Percentiles rank a stretch among this genome's conserved stretches.
Conservation (phyloP, 805 yeast species). For the Metschnikowia reukaufii region DNA sequence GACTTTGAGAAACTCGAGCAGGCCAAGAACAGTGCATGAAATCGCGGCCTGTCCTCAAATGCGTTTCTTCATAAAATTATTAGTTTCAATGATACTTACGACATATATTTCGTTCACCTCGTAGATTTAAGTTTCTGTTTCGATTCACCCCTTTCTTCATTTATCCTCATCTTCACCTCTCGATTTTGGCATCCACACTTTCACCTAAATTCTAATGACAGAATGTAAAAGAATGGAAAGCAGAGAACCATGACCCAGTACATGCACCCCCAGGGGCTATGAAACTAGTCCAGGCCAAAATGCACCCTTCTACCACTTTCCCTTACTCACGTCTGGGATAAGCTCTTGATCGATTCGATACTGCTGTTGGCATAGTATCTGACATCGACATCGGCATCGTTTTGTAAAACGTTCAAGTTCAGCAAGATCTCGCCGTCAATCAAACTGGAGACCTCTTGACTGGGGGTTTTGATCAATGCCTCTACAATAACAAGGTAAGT, state of each 20-base stretch:
- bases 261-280: neutral
- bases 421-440: slow-evolving; percentile 55
- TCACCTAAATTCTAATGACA: neutral
- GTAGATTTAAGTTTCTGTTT: slow-evolving; percentile 1
- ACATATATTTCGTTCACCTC: slow-evolving; percentile 8
- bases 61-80: neutral
- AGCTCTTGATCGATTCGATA: slow-evolving; percentile 31
- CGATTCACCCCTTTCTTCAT: neutral
- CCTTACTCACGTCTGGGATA: slow-evolving; percentile 8
- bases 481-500: slow-evolving; percentile 64
- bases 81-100: slow-evolving; percentile 10
- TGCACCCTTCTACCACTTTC: neutral
- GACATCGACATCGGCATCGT: slow-evolving; percentile 86
- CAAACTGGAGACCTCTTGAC: slow-evolving; percentile 23
- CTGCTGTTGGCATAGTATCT: slow-evolving; percentile 78
- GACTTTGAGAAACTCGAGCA: slow-evolving; percentile 44
- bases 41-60: neutral
- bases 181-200: neutral
- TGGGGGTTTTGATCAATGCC: slow-evolving; percentile 38
- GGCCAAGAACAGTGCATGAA: slow-evolving; percentile 15
- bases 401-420: slow-evolving; percentile 58
- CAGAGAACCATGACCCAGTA: neutral
- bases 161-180: neutral
- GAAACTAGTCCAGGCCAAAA: no score
- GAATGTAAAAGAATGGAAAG: no score